Evolutionary conservation across 2,329 filamentous ascomycete species (phyloP).

Genomic region (Penicillium sp.): DNA sequence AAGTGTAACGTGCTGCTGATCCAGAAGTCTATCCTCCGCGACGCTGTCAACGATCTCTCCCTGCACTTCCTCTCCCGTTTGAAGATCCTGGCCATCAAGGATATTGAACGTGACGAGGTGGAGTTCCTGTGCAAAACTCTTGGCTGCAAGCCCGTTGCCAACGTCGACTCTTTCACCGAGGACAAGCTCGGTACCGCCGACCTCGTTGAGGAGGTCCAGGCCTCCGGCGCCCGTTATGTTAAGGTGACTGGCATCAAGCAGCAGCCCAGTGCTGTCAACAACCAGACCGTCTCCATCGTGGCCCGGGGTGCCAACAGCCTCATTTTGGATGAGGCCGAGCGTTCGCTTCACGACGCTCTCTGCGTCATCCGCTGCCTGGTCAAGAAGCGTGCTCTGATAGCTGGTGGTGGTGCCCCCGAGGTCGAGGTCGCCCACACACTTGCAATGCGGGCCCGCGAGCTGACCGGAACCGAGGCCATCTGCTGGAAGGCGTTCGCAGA

Average conservation of each 20-base stretch:
- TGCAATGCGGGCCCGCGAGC: slow-evolving; percentile 75
- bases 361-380: slow-evolving; percentile 96
- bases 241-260: slow-evolving; percentile 91
- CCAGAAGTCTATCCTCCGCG: slow-evolving; percentile 96
- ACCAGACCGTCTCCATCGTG: slow-evolving; percentile 87
- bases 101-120: slow-evolving; percentile 97
- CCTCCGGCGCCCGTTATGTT: slow-evolving; percentile 85
- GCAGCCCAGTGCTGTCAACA: slow-evolving; percentile 59
- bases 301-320: slow-evolving; percentile 91
- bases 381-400: slow-evolving; percentile 99
- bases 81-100: slow-evolving; percentile 93
- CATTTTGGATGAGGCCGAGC: slow-evolving; percentile 95
- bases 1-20: slow-evolving; percentile 99
- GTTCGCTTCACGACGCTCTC: slow-evolving; percentile 93
- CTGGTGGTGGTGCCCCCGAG: slow-evolving; percentile 93
- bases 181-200: slow-evolving; percentile 96
- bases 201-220: slow-evolving; percentile 87
- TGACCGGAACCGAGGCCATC: slow-evolving; percentile 91
- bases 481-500: slow-evolving; percentile 99
- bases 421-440: slow-evolving; percentile 92
- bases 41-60: slow-evolving; percentile 96
- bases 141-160: slow-evolving; percentile 97
- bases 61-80: slow-evolving; percentile 97
- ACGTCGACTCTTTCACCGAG: slow-evolving; percentile 97
- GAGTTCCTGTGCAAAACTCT: slow-evolving; percentile 99